Conservation (phyloP, 805 yeast species). For the Sugiyamaella smithiae region DNA sequence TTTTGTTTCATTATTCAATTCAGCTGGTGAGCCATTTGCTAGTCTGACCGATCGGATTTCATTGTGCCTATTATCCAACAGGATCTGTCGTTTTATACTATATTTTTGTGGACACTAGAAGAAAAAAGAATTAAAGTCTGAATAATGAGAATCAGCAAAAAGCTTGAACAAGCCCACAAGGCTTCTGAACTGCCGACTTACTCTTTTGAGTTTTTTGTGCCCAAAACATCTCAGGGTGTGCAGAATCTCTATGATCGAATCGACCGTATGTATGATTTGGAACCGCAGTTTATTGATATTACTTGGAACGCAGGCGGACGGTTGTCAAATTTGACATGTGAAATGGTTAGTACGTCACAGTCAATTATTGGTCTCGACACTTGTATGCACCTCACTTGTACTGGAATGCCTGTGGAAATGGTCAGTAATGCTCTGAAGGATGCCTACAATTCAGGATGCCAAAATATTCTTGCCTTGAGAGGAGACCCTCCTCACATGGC, state of each 20-base stretch:
- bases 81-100: too few relatives aligned
- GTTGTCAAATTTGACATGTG: conserved; percentile 76
- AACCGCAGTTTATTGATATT: conserved; percentile 89
- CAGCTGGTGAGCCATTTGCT: too few relatives aligned
- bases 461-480: conserved; percentile 87
- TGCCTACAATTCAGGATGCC: conserved; percentile 91
- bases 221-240: conserved; percentile 95
- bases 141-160: conserved; percentile 47
- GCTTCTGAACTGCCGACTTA: conserved; percentile 56
- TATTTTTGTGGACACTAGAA: too few relatives aligned
- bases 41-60: too few relatives aligned
- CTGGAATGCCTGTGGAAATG: conserved; percentile 80
- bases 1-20: too few relatives aligned
- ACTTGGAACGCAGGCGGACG: conserved; percentile 99
- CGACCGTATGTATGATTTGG: conserved; percentile 93
- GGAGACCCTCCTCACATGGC: conserved; percentile 86
- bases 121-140: too few relatives aligned
- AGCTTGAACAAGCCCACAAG: conserved; percentile 41
- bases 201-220: conserved; percentile 96
- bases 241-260: conserved; percentile 94
- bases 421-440: conserved; percentile 81
- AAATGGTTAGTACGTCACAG: conserved; percentile 87
- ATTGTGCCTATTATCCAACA: too few relatives aligned
- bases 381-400: conserved; percentile 97
- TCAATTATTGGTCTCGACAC: conserved; percentile 90